Evolutionary conservation across 768 basidiomycete species (phyloP).

Genomic region (Porphyrellus cyaneotinctus): DNA sequence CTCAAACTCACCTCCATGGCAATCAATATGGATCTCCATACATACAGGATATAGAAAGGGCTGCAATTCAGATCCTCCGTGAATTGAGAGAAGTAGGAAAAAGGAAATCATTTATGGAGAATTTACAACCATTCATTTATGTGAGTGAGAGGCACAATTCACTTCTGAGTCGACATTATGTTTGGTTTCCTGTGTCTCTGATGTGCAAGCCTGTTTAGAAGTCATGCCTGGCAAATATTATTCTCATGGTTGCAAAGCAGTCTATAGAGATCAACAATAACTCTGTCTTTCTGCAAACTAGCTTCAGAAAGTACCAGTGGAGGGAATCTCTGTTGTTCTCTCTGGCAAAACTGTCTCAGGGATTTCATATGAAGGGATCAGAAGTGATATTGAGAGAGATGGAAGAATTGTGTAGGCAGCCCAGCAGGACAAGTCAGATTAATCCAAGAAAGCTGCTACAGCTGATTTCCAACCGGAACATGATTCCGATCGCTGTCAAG

Average conservation of each 20-base stretch:
- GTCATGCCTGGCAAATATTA: neutral
- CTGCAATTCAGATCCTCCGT: neutral
- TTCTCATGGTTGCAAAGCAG: neutral
- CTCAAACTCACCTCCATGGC: neutral
- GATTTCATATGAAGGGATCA: neutral
- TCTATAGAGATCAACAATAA: neutral
- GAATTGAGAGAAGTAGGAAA: neutral
- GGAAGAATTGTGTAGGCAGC: neutral
- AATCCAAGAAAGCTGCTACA: neutral
- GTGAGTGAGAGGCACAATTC: too few species aligned
- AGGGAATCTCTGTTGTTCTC: neutral
- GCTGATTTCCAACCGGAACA: neutral
- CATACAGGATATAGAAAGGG: neutral
- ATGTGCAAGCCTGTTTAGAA: neutral
- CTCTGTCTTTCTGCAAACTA: neutral
- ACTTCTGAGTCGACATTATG: neutral
- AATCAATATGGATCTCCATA: neutral
- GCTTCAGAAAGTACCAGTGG: slow-evolving; percentile 9
- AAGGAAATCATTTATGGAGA: neutral
- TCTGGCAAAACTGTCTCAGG: neutral
- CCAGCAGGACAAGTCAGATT: neutral
- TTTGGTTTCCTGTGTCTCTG: neutral
- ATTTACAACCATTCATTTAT: too few species aligned
- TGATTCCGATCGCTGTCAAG: neutral
- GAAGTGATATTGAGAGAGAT: neutral